Evolutionary conservation across 2,329 filamentous ascomycete species (phyloP), one percentile per base, ranked within the genome.

Genomic region (Apiospora malaysiana): DNA sequence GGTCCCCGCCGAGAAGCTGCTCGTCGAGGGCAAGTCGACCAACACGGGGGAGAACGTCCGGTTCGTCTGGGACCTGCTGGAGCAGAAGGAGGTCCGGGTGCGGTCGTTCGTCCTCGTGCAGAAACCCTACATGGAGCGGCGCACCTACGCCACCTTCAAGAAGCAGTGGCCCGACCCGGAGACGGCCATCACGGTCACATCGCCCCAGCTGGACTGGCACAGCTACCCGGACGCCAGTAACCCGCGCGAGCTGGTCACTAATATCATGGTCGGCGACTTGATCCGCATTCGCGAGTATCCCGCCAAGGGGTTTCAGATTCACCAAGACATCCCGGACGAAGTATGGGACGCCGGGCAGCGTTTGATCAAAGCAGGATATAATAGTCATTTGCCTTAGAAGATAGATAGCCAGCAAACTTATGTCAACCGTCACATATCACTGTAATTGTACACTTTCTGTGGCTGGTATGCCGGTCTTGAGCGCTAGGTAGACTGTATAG

Each of bases 1-100:
- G 66, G 83, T 86, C 5, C 81, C 83, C 0, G 74, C 75, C 8
- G 76, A 78, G 5, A 76, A 73, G 51, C 81, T 86, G 70, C 73
- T 86, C 66, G 74, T 83, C 9, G 84, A 86, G 75, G 76, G 79
- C 3, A 46, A 25, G 32, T 82, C 84, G 6, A 82, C 79, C 4
- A 86, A 86, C 76, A 86, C 84, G 23, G 84, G 83, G 69, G 84
- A 85, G 74, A 86, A 85, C 70, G 81, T 85, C 46, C 82, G 82
- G 14, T 84, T 84, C 73, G 85, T 83, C 21, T 75, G 82, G 47
- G 77, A 75, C 0, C 72, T 85, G 12, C 76, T 86, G 1, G 63
- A 69, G 21, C 74, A 78, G 16, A 76, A 67, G 27, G 74, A 77
- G 0, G 59, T 83, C 9, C 65, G 47, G 1, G 69, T 79, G 0